These are phyloP conservation scores for Starmerella bombi DNA, from an alignment of 805 yeast species.

Conservation along the genomic window DNA sequence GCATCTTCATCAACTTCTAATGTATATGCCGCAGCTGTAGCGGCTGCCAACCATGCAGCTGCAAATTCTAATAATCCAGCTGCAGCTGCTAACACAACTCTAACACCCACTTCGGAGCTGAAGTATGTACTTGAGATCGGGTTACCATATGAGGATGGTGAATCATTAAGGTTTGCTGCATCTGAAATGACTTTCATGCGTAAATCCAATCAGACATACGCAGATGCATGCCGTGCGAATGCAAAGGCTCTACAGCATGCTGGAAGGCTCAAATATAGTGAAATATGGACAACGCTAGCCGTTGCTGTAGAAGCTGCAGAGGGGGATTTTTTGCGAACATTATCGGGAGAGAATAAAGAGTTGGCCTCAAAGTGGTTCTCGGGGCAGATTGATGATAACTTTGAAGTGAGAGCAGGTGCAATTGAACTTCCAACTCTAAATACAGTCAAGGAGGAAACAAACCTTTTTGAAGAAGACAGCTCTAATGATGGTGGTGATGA, in stretches of 20 bases:
- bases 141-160: conserved; percentile 29
- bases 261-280: conserved; percentile 9
- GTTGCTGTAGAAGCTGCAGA: conserved; percentile 15
- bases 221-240: conserved; percentile 46
- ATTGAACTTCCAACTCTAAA: too few species aligned
- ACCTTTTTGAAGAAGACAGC: conserved; percentile 11
- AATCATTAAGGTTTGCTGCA: conserved; percentile 17
- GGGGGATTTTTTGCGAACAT: conserved; percentile 6
- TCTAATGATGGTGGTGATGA: background rate
- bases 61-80: background rate
- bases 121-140: conserved; percentile 31
- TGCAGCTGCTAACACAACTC: conserved; percentile 16
- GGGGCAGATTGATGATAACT: conserved; percentile 4
- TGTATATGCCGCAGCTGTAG: background rate
- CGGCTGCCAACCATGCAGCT: background rate
- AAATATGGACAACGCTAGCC: conserved; percentile 18
- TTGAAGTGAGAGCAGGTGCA: conserved; percentile 3
- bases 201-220: conserved; percentile 38
- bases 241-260: conserved; percentile 33
- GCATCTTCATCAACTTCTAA: background rate
- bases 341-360: conserved; percentile 2
- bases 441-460: conserved; percentile 4
- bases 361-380: conserved; percentile 15
- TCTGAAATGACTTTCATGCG: conserved; percentile 19
- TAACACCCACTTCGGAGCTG: background rate